Evolutionary conservation across 2,329 filamentous ascomycete genomes (phyloP), one percentile per base, ranked within the genome.

Genomic region (Verticillium klebahnii): DNA sequence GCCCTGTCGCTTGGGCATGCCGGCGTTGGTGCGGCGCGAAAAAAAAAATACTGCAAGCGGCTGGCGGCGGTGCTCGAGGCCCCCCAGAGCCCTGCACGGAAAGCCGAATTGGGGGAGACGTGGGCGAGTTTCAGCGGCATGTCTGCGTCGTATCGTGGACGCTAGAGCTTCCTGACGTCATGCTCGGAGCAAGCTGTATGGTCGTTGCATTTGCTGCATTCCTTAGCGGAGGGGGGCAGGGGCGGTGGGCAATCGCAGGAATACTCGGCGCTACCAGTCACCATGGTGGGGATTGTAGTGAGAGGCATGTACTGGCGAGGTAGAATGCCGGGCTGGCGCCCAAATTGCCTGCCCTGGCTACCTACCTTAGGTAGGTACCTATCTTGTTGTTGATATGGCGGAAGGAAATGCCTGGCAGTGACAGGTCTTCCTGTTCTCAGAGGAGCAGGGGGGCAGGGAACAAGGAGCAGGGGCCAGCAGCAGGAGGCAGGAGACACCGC

Each of bases 161-260:
- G 63, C 63, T 65, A 65, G 57, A 64, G 63, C 52, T 29, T 14
- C 37, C 60, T 65, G 63, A 65, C 63, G 63, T 65, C 63, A 65
- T 65, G 58, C 31, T 59, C 62, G 58, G 63, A 65, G 64, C 29
- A 56, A 64, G 63, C 63, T 65, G 60, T 65, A 5, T 50, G 37
- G 37, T 50, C 19, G 45, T 23, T 50, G 45, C 45, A 25, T 12
- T 23, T 50, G 45, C 17, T 50, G 45, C 45, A 50, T 50, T 50
- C 45, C 45, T 50, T 50, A 50, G 45, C 45, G 45, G 45, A 50
- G 45, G 45, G 45, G n/a, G 45, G 5, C 45, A 50, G 45, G 45
- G 45, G 45, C n/a, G 45, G 45, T 50, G 45, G 45, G 45, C 19
- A 23, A 50, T 25, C 45, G 45, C 45, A 50, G n/a, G n/a, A 50